phyloP scores from a whole-genome alignment of 2,329 filamentous ascomycete genomes.

The Epichloe gansuensis region DNA sequence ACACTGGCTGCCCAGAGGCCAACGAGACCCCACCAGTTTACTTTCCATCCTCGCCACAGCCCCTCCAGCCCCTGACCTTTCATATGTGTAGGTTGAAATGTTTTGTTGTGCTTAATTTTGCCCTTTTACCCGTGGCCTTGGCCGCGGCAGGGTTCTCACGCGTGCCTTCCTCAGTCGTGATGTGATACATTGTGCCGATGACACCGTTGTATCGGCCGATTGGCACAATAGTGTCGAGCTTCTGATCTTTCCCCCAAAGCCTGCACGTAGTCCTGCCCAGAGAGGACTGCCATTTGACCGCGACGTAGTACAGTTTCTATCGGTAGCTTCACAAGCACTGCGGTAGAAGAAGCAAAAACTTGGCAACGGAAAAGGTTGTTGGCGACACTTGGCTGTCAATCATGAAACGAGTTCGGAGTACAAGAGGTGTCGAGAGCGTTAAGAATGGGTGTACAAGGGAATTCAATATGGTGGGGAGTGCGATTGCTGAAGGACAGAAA shows the following conservation, averaged over 20 bases:
- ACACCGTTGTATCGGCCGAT: slow-evolving; percentile 75
- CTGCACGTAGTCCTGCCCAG: slow-evolving; percentile 36
- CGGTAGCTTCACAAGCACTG: slow-evolving; percentile 77
- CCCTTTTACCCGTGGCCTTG: slow-evolving; percentile 20
- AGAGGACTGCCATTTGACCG: slow-evolving; percentile 67
- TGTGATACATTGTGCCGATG: slow-evolving; percentile 81
- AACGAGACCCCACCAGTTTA: slow-evolving; percentile 66
- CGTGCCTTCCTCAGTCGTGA: slow-evolving; percentile 71
- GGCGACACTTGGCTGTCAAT: slow-evolving; percentile 76
- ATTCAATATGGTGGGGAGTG: slow-evolving; percentile 78
- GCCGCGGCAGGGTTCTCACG: slow-evolving; percentile 29
- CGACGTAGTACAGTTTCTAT: slow-evolving; percentile 85
- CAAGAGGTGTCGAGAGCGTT: slow-evolving; percentile 68
- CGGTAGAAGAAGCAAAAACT: slow-evolving; percentile 70
- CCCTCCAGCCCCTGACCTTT: slow-evolving; percentile 58
- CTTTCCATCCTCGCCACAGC: slow-evolving; percentile 63
- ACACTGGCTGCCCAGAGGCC: slow-evolving; percentile 62
- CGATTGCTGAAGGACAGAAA: slow-evolving; percentile 54
- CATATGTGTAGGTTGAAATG: slow-evolving; percentile 24
- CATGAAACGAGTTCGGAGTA: slow-evolving; percentile 72
- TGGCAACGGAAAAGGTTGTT: slow-evolving; percentile 66
- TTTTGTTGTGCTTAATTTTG: slow-evolving; percentile 20
- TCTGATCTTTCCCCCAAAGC: slow-evolving; percentile 33
- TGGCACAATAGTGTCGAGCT: slow-evolving; percentile 63
- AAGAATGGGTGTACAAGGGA: slow-evolving; percentile 74